Evolutionary conservation across 768 basidiomycete species (phyloP).

Genomic region (Tulasnella sp.): DNA sequence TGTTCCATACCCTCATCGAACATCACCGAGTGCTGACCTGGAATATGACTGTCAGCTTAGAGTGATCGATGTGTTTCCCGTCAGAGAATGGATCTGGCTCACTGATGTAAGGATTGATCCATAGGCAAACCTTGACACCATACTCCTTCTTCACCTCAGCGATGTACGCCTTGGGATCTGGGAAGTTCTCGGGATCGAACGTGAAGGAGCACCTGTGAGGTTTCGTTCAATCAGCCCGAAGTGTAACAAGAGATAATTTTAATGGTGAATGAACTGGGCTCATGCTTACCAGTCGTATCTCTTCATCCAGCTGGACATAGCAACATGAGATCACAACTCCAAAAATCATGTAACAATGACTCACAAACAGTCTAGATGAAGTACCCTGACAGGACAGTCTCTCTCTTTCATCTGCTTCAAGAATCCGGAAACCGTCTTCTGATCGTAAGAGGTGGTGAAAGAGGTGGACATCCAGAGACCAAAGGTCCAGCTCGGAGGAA

Average conservation of each 20-base stretch:
- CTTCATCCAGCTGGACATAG: no score
- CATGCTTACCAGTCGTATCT: slow-evolving; percentile 4
- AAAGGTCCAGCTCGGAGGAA: slow-evolving; percentile 62
- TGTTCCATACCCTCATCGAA: slow-evolving; percentile 56
- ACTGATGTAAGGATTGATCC: slow-evolving; percentile 37
- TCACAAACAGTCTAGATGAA: slow-evolving; percentile 53
- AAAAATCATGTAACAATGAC: slow-evolving; percentile 10
- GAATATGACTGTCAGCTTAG: slow-evolving; percentile 16
- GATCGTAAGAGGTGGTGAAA: slow-evolving; percentile 54
- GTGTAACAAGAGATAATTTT: slow-evolving; percentile 27
- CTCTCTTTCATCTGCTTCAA: slow-evolving; percentile 58
- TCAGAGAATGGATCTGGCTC: not conserved
- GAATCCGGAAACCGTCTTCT: slow-evolving; percentile 58
- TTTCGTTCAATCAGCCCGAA: slow-evolving; percentile 21
- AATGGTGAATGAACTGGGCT: no score
- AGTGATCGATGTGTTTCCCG: no score
- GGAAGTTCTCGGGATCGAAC: slow-evolving; percentile 67
- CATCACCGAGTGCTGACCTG: slow-evolving; percentile 41
- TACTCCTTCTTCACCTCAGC: slow-evolving; percentile 33
- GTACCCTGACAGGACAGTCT: slow-evolving; percentile 33
- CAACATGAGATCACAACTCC: no score
- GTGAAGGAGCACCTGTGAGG: slow-evolving; percentile 45
- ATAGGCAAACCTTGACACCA: slow-evolving; percentile 60
- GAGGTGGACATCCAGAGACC: slow-evolving; percentile 71
- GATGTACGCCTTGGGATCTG: slow-evolving; percentile 51